A percentile compares a stretch with the other conserved stretches of the same genome.
phyloP scores from a whole-genome alignment of 805 yeast species.

The Suhomyces vadensis region DNA sequence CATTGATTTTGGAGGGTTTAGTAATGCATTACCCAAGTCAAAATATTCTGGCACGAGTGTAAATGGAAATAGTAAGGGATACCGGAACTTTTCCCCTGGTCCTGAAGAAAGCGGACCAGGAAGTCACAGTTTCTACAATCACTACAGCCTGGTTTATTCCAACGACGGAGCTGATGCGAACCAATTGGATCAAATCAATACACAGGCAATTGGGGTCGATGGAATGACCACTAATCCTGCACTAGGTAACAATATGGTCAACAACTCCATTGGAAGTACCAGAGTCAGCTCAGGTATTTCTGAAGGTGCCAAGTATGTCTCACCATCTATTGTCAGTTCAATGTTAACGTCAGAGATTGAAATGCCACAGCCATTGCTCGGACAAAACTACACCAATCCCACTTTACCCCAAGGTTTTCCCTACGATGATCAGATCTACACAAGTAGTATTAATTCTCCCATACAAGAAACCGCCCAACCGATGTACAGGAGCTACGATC shows the following conservation, averaged over 20 bases:
- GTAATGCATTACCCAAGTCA: slow-evolving; percentile 27
- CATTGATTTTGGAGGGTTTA: slow-evolving; percentile 40
- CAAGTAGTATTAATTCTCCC: slow-evolving; percentile 10
- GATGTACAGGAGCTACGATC: slow-evolving; percentile 11
- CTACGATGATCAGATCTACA: slow-evolving; percentile 21
- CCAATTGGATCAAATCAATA: slow-evolving; percentile 10
- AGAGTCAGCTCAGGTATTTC: not conserved
- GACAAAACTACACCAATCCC: not conserved
- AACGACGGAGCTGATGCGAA: slow-evolving; percentile 10
- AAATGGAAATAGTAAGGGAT: slow-evolving; percentile 1
- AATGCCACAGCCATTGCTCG: not conserved
- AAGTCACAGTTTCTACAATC: slow-evolving; percentile 11
- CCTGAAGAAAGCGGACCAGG: slow-evolving; percentile 9
- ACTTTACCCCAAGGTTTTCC: slow-evolving; percentile 18
- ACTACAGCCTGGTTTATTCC: slow-evolving; percentile 21
- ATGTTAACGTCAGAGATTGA: slow-evolving; percentile 1
- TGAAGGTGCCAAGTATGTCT: not conserved
- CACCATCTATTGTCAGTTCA: not conserved
- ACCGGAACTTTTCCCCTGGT: slow-evolving; percentile 16
- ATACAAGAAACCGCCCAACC: slow-evolving; percentile 9
- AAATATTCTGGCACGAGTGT: slow-evolving; percentile 2
- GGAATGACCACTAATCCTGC: not conserved
- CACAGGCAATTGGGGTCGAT: slow-evolving; percentile 12
- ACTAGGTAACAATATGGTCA: not conserved
- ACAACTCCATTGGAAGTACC: too few relatives aligned